Conservation (phyloP, 805 yeast genomes). For the Candida gorgasii region DNA sequence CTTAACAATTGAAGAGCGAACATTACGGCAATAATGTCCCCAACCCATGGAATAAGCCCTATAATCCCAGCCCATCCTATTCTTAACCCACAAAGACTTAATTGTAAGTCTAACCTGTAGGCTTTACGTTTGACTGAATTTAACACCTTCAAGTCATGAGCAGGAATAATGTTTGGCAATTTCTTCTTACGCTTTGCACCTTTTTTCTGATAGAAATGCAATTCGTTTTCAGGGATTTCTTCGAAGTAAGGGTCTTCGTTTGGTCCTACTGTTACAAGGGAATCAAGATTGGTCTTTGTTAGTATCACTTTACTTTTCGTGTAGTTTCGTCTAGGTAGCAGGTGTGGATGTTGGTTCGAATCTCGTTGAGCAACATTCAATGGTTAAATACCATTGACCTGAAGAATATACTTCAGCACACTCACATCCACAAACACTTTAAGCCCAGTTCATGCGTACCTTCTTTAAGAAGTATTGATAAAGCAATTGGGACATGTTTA, state of each 20-base stretch:
- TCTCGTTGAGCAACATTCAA: no score
- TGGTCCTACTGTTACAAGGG: constrained; percentile 29
- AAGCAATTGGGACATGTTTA: constrained; percentile 20
- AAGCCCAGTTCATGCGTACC: constrained; percentile 23
- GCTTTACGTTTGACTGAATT: constrained; percentile 38
- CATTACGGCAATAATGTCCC: constrained; percentile 31
- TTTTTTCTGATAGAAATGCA: constrained; percentile 41
- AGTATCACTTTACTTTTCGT: no score
- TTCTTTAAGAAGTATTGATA: constrained; percentile 38
- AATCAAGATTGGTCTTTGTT: constrained; percentile 20
- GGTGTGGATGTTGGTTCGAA: no score
- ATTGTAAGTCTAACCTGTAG: constrained; percentile 39
- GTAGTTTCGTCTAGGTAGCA: no score
- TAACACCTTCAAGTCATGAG: constrained; percentile 33
- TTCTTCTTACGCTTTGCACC: constrained; percentile 42
- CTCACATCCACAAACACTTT: not conserved
- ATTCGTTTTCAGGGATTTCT: constrained; percentile 39
- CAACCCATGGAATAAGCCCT: constrained; percentile 44
- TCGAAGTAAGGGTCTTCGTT: constrained; percentile 42
- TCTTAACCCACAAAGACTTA: constrained; percentile 40
- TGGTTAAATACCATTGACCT: no score
- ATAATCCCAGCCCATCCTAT: constrained; percentile 46
- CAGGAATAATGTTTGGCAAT: constrained; percentile 36
- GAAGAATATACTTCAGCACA: no score
- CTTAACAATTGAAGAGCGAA: constrained; percentile 32